phyloP scores from a whole-genome alignment of 1,139 yeast genomes.

The Yamadazyma friedrichii region DNA sequence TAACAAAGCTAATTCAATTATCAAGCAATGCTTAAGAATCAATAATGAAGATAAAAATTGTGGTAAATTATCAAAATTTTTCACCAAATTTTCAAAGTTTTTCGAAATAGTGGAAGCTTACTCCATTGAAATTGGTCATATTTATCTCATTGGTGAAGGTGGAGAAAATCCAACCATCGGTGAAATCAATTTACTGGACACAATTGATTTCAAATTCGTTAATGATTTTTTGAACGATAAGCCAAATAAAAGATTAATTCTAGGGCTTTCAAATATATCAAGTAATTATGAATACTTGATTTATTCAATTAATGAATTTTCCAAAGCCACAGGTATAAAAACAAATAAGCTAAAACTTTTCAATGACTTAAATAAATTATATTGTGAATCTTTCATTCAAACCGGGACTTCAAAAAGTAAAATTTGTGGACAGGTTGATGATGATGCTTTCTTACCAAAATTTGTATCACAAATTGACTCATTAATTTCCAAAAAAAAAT shows the following conservation, averaged over 20 bases:
- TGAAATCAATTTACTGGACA: constrained; percentile 18
- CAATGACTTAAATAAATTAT: constrained; percentile 35
- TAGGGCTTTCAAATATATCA: constrained; percentile 21
- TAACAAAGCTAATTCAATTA: constrained; percentile 46
- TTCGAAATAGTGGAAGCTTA: constrained; percentile 43
- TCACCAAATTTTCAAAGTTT: constrained; percentile 30
- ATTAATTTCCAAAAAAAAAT: constrained; percentile 39
- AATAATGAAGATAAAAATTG: constrained; percentile 67
- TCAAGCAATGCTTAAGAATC: constrained; percentile 62
- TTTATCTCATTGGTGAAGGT: constrained; percentile 23
- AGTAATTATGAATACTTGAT: constrained; percentile 36
- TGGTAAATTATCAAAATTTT: constrained; percentile 48
- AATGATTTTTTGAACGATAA: constrained; percentile 28
- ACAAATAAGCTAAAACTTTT: constrained; percentile 18
- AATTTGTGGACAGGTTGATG: constrained; percentile 34
- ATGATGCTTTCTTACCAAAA: constrained; percentile 43
- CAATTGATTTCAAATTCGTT: constrained; percentile 27
- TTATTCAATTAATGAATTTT: constrained; percentile 20
- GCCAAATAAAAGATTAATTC: constrained; percentile 27
- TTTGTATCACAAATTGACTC: constrained; percentile 43
- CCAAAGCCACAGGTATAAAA: constrained; percentile 10
- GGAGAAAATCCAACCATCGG: constrained; percentile 14
- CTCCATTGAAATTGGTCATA: constrained; percentile 36
- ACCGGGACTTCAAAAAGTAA: constrained; percentile 25
- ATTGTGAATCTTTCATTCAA: constrained; percentile 49